Base-by-base conservation (phyloP, 2,329 filamentous ascomycete genomes). In the Stemphylium beticola region DNA sequence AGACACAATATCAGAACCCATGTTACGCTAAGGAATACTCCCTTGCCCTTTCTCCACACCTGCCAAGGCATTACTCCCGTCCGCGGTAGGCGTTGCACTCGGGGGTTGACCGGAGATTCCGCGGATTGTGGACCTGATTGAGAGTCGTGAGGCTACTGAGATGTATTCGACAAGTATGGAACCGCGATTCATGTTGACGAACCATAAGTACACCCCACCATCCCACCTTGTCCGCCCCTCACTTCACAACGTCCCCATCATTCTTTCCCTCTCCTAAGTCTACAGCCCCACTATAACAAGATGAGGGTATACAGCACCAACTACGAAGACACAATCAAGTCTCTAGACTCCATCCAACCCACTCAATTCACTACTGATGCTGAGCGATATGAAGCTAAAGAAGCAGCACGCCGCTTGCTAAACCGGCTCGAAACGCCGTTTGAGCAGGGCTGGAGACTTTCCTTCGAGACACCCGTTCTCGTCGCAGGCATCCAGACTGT, bases 381-480 rank as follows among this genome's bases (percentile, higher is more conserved):
- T 4, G 43, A 48, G 31, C 50, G 43, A 3, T 53, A 36, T 22
- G 43, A 53, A 24, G 43, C 31, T 22, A 48, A 53, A 38, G 43
- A 53, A 53, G 50, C 50, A 17, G 50, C 37, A 3, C 37, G 50
- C 2, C 50, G 37, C 31, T n/a, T 53, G 14, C 31, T 53, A 2
- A 37, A 29, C 11, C 50, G 43, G 9, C 50, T 53, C 31, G 43
- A 53, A 37, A 48, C 43, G 4, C 50, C 50, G 9, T 53, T 53
- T 4, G 50, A 53, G 24, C 50, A 36, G 24, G 31, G 37, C 17
- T 48, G 50, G 50, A 48, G 50, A 31, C 43, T 53, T 3, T 48
- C 43, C 3, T 37, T 53, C 8, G 43, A 53, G 15, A 53, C 20
- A 12, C 50, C 50, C 8, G 29, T 41, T 8, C 43, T 53, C 14